Base-by-base conservation (phyloP, 768 basidiomycete species). In the Mycena leptocephala region DNA sequence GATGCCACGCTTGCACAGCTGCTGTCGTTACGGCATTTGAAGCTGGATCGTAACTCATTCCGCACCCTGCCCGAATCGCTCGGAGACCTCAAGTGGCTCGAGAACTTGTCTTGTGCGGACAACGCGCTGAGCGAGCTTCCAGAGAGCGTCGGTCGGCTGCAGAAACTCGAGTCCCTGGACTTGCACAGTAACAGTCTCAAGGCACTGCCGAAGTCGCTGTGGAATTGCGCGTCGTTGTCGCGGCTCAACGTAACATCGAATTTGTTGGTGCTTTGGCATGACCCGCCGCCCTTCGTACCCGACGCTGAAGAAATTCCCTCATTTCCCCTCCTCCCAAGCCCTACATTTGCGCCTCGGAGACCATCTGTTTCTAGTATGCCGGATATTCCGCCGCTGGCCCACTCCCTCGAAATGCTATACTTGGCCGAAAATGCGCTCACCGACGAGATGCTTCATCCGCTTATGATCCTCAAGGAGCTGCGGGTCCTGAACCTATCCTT, bases 401-500 rank as follows among this genome's bases (percentile, higher is more conserved):
- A 90, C 69, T 93, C 93, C 7, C 91, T 99, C 9, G 90, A 95
- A 81, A 88, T 90, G 76, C 90, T 99, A 3, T 97, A 95, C 80
- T 90, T 99, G 0, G 96, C 95, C 70, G 97, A 99, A 87, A 99
- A 99, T 84, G 89, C 88, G 33, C 88, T 99, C 30, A 92, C 92
- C 9, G 95, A 97, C 80, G 95, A 97, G 53, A 89, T 91, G 13
- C 89, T 98, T 30, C 92, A 92, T 24, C 91, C 93, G 0, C 85
- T 99, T 28, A 94, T 93, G 80, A 87, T 95, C 41, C 88, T 99
- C 79, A 91, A 92, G 73, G 93, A 95, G 77, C 90, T 99, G 13
- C 89, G 87, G 2, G 92, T 96, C 1, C 90, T 99, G 69, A 99
- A 99, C 79, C 88, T 99, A n/a, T 96, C 95, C 28, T 99, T 98